Evolutionary conservation across 2,329 filamentous ascomycete species (phyloP).

Genomic region (Ceratocystiopsis sp.): DNA sequence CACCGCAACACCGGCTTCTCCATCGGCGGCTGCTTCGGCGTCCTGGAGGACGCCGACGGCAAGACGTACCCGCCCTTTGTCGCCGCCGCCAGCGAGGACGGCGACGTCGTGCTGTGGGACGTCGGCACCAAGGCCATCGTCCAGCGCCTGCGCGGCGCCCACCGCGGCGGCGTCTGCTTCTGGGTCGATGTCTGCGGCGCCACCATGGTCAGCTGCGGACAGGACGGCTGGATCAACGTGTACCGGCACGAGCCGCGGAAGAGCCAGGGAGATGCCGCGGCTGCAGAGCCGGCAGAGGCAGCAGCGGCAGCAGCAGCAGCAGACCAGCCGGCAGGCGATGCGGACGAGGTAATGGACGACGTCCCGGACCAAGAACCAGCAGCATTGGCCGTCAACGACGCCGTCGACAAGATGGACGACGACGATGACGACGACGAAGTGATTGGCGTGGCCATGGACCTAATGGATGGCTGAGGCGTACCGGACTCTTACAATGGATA

Average conservation of each 20-base stretch:
- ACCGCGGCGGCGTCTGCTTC: conserved; percentile 41
- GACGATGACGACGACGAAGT: background rate
- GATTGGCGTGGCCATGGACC: background rate
- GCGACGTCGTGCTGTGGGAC: conserved; percentile 76
- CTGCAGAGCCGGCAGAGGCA: background rate
- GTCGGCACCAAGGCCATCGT: conserved; percentile 70
- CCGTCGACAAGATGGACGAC: background rate
- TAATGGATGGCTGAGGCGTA: background rate
- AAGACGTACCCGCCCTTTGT: conserved; percentile 34
- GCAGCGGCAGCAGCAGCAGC: background rate
- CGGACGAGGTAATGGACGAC: background rate
- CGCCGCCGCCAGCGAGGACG: conserved; percentile 75
- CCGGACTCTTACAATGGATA: no score
- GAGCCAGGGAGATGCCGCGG: background rate
- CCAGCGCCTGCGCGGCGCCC: conserved; percentile 41
- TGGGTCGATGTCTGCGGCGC: conserved; percentile 45
- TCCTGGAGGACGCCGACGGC: conserved; percentile 16
- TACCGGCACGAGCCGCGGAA: conserved; percentile 19
- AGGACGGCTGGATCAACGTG: conserved; percentile 35
- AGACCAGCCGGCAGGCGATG: background rate
- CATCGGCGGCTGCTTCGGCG: conserved; percentile 69
- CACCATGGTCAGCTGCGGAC: conserved; percentile 39
- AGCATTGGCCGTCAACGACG: background rate
- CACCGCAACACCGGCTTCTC: conserved; percentile 74
- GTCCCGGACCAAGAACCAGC: background rate